These are phyloP conservation scores for maize (Zea mays) DNA, from an alignment of 176 grass and related monocot species.

Conservation along the genomic window Zm-B73-REFERENCE-NAM-5.0 NC_050096.1:302248001-302248500, in stretches of 20 bases:
- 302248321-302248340: conserved; percentile 16
- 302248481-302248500: neutral
- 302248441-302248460: conserved; percentile 36
- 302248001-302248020: neutral
- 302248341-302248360: conserved; percentile 39
- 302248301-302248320: conserved; percentile 45
- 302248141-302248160: neutral
- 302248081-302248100: neutral
- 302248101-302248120: conserved; percentile 13
- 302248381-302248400: conserved; percentile 66
- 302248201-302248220: neutral
- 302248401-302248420: conserved; percentile 78
- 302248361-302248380: conserved; percentile 23
- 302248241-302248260: neutral
- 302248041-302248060: conserved; percentile 22
- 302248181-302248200: neutral
- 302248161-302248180: conserved; percentile 34
- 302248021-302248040: neutral
- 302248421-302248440: conserved; percentile 56
- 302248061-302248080: neutral
- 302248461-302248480: conserved; percentile 53
- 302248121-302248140: neutral
- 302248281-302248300: neutral
- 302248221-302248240: neutral
- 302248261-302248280: neutral